Percentiles rank a stretch among this genome's conserved stretches.
Conservation (phyloP, 306 rosid genomes). For the Glycine tomentella region DNA sequence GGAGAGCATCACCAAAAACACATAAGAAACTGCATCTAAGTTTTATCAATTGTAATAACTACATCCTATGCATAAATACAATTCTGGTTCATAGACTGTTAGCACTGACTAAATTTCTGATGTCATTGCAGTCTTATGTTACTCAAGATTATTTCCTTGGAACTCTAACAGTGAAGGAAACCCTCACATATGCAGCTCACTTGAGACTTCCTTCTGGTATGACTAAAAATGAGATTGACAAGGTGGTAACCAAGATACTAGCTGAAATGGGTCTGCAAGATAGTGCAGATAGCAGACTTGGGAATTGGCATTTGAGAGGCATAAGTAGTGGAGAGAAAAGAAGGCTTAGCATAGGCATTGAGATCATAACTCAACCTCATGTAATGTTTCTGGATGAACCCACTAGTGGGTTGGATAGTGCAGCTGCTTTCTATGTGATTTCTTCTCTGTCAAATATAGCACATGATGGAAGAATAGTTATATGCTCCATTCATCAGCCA, state of each 20-base stretch:
- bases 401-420: slow-evolving; percentile 79
- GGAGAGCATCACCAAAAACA: background rate
- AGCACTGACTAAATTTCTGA: no score
- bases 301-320: slow-evolving; percentile 76
- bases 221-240: slow-evolving; percentile 56
- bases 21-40: no score
- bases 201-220: no score
- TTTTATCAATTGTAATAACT: background rate
- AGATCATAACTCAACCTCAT: slow-evolving; percentile 64
- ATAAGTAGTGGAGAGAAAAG: slow-evolving; percentile 78
- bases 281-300: slow-evolving; percentile 60
- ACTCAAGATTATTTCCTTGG: no score
- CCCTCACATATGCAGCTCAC: no score
- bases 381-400: slow-evolving; percentile 78
- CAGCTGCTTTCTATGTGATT: slow-evolving; percentile 70
- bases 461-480: slow-evolving; percentile 62
- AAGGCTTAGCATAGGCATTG: slow-evolving; percentile 70
- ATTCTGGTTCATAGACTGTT: background rate
- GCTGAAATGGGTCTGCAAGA: slow-evolving; percentile 74
- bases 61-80: background rate
- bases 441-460: slow-evolving; percentile 65
- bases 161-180: no score
- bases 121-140: no score
- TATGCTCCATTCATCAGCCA: slow-evolving; percentile 74
- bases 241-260: slow-evolving; percentile 54